Evolutionary conservation across 345 rosid species (phyloP).

Genomic region (Linum tenue): DNA sequence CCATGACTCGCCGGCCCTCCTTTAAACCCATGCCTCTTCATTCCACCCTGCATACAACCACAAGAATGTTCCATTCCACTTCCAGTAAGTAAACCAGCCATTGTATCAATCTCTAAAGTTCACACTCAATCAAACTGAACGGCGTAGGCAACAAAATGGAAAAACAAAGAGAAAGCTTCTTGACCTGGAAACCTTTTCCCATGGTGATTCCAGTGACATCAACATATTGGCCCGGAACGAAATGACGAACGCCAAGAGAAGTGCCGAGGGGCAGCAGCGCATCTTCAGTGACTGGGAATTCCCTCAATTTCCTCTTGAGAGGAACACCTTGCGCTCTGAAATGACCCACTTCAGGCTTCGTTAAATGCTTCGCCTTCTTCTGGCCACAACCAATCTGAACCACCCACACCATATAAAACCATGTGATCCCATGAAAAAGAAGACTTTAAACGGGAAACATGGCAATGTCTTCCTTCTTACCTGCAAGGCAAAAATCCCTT

Average conservation of each 20-base stretch:
- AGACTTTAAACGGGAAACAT: no score
- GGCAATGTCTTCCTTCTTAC: slow-evolving; percentile 18
- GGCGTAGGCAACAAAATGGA: neutral
- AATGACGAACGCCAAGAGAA: slow-evolving; percentile 69
- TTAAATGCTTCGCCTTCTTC: slow-evolving; percentile 89
- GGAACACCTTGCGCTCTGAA: slow-evolving; percentile 95
- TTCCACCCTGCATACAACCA: slow-evolving; percentile 51
- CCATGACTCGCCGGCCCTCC: slow-evolving; percentile 86
- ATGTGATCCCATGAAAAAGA: neutral
- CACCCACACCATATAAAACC: slow-evolving; percentile 19
- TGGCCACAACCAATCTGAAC: slow-evolving; percentile 89
- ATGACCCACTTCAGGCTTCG: slow-evolving; percentile 89
- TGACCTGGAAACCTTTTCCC: slow-evolving; percentile 96
- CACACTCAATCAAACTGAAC: no score
- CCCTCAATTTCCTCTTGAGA: slow-evolving; percentile 79
- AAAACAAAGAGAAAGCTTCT: neutral
- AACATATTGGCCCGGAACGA: slow-evolving; percentile 79
- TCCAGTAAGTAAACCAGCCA: neutral
- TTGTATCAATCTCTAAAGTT: neutral
- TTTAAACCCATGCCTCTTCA: slow-evolving; percentile 55
- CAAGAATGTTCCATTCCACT: neutral
- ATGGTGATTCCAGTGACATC: slow-evolving; percentile 80
- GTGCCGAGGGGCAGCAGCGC: slow-evolving; percentile 87
- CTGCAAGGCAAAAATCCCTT: slow-evolving; percentile 80
- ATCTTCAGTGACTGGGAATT: slow-evolving; percentile 90